Evolutionary conservation across 2,329 filamentous ascomycete species (phyloP).

Genomic region (Alternaria incomplexa): DNA sequence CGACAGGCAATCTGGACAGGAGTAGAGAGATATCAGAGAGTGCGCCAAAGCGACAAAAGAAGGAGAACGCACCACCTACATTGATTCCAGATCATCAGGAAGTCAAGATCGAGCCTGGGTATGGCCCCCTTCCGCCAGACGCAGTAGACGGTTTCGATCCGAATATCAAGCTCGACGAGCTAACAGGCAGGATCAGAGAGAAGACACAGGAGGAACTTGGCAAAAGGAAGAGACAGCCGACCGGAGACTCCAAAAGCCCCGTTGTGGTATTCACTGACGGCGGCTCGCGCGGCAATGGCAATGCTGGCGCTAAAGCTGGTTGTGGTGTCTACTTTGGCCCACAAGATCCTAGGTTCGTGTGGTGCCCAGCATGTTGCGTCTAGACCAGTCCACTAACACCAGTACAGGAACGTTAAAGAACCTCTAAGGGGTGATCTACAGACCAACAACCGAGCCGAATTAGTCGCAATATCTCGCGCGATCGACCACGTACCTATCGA

Average conservation of each 20-base stretch:
- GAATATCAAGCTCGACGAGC: constrained; percentile 60
- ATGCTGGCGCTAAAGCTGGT: constrained; percentile 61
- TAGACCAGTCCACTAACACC: constrained; percentile 3
- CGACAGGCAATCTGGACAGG: constrained; percentile 19
- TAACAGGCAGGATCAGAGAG: constrained; percentile 61
- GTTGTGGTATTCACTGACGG: constrained; percentile 70
- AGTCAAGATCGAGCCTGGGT: constrained; percentile 54
- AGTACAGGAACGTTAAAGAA: constrained; percentile 72
- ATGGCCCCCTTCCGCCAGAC: constrained; percentile 61
- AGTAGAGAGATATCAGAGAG: constrained; percentile 17
- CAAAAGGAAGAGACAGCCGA: constrained; percentile 55
- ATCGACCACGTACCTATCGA: constrained; percentile 74
- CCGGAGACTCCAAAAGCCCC: constrained; percentile 54
- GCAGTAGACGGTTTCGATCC: constrained; percentile 68
- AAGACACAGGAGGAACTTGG: constrained; percentile 59
- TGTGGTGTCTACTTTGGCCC: constrained; percentile 71
- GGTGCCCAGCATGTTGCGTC: background rate
- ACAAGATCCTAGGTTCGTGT: constrained; percentile 59
- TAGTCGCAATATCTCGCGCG: constrained; percentile 85
- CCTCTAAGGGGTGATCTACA: constrained; percentile 74
- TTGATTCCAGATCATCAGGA: constrained; percentile 17
- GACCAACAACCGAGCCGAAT: constrained; percentile 95
- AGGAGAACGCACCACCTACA: constrained; percentile 28
- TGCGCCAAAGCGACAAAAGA: constrained; percentile 48
- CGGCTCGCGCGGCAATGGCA: constrained; percentile 65